A percentile compares a stretch with the other conserved stretches of the same genome.
These are phyloP conservation scores for Coemansia erecta DNA, from an alignment of 192 early-diverging fungal species.

Conservation along the genomic window DNA sequence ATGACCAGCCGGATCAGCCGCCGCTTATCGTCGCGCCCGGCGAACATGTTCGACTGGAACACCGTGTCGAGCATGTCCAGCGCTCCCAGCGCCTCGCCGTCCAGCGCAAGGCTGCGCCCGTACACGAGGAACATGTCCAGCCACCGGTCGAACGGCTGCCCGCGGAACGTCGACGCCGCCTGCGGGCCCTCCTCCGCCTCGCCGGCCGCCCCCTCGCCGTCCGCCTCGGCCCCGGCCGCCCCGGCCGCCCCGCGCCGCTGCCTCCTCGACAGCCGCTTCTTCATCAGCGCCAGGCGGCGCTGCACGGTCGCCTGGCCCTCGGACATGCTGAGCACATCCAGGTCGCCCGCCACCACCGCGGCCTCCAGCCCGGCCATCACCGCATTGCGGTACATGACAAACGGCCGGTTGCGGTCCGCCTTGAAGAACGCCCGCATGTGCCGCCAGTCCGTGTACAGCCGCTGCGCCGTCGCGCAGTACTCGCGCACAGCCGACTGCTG, in stretches of 20 bases:
- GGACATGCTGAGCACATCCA: slow-evolving; percentile 5
- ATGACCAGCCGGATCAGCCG: slow-evolving; percentile 23
- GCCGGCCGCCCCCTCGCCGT: neutral
- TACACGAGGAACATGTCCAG: slow-evolving; percentile 48
- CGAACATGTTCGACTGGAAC: slow-evolving; percentile 39
- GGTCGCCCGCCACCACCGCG: slow-evolving; percentile 10
- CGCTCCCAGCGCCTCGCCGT: slow-evolving; percentile 17
- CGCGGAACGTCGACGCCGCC: slow-evolving; percentile 44
- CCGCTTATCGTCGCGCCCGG: neutral
- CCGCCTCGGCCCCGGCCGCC: neutral
- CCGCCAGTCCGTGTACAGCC: slow-evolving; percentile 43
- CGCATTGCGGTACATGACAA: slow-evolving; percentile 35
- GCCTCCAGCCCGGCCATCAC: slow-evolving; percentile 27
- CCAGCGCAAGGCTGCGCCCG: slow-evolving; percentile 32
- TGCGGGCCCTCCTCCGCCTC: slow-evolving; percentile 9
- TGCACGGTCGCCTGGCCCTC: slow-evolving; percentile 33
- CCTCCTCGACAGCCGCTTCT: slow-evolving; percentile 26
- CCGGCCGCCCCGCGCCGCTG: slow-evolving; percentile 4
- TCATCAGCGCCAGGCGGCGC: slow-evolving; percentile 36
- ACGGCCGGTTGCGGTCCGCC: slow-evolving; percentile 21
- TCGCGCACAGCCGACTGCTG: slow-evolving; percentile 7
- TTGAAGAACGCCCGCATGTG: slow-evolving; percentile 36
- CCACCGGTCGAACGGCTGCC: slow-evolving; percentile 43
- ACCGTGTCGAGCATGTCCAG: slow-evolving; percentile 32
- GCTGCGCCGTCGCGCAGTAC: slow-evolving; percentile 34